Percentiles rank a stretch among this genome's conserved stretches.
Evolutionary conservation across 1,284 basidiomycete species (phyloP).

Genomic region (Cerrena zonata): DNA sequence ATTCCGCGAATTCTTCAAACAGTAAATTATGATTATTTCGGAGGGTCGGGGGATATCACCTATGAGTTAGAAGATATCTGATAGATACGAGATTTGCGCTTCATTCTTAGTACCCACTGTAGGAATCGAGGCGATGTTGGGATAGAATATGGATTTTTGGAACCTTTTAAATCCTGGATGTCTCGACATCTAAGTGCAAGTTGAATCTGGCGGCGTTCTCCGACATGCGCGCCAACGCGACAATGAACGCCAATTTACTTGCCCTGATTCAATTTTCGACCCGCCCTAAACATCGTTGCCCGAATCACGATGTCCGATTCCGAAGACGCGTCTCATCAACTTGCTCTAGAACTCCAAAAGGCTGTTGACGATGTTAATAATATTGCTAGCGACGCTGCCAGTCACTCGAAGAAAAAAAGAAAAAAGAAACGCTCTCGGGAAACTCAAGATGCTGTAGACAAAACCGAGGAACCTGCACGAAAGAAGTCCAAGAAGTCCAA

Average conservation of each 20-base stretch:
- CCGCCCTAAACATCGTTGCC: constrained; percentile 24
- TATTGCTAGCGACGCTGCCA: constrained; percentile 28
- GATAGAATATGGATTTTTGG: no score
- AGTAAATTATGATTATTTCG: no score
- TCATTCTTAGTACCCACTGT: no score
- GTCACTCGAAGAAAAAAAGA: constrained; percentile 43
- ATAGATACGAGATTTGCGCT: no score
- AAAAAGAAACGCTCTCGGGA: constrained; percentile 42
- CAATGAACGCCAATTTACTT: constrained; percentile 20
- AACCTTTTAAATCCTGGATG: no score
- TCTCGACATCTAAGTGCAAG: no score
- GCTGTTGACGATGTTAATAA: constrained; percentile 34
- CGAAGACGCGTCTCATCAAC: constrained; percentile 17
- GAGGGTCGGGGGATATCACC: no score
- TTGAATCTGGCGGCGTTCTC: not conserved
- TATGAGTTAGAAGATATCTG: no score
- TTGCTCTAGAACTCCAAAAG: constrained; percentile 30
- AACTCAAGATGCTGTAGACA: constrained; percentile 13
- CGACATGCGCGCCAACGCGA: not conserved
- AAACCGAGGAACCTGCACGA: constrained; percentile 27
- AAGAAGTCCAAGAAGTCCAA: constrained; percentile 28
- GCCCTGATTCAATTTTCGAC: constrained; percentile 24
- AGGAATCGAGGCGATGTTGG: no score
- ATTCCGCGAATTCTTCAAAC: constrained; percentile 26
- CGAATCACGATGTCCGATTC: constrained; percentile 11